These are phyloP conservation scores for Kwoniella mangroviensis DNA, from an alignment of 768 basidiomycete species.

Conservation along the genomic window DNA sequence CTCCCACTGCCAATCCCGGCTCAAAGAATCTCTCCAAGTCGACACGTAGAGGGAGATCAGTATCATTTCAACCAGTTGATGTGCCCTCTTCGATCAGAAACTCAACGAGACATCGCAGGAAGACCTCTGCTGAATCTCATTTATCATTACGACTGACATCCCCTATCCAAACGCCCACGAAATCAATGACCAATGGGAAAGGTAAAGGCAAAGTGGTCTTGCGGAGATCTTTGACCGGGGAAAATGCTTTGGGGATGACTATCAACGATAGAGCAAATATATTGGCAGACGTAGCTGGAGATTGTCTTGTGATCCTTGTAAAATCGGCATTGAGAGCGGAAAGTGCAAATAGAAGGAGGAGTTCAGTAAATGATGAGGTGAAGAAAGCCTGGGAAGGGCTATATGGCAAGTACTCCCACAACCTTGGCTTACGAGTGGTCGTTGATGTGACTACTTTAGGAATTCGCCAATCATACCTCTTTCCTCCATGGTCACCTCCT, in stretches of 20 bases:
- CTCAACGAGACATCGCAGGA: slow-evolving; percentile 10
- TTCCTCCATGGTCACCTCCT: slow-evolving; percentile 27
- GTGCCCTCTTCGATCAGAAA: neutral
- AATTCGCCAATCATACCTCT: slow-evolving; percentile 36
- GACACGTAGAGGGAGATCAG: slow-evolving; percentile 11
- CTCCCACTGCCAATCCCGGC: neutral
- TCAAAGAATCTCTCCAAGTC: neutral
- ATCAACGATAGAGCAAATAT: slow-evolving; percentile 35
- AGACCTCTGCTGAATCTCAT: slow-evolving; percentile 17
- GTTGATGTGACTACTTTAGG: slow-evolving; percentile 13
- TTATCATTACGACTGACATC: slow-evolving; percentile 14
- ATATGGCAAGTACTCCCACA: slow-evolving; percentile 11
- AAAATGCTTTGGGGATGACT: slow-evolving; percentile 25
- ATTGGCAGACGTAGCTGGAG: slow-evolving; percentile 37
- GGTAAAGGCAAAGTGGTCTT: slow-evolving; percentile 3
- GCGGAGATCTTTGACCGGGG: slow-evolving; percentile 13
- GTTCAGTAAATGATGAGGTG: slow-evolving; percentile 18
- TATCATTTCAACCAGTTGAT: slow-evolving; percentile 20
- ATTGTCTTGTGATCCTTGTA: slow-evolving; percentile 38
- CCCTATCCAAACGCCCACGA: slow-evolving; percentile 1
- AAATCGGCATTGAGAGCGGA: slow-evolving; percentile 11
- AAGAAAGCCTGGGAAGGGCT: slow-evolving; percentile 29
- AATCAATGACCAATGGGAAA: neutral
- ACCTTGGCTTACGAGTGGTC: neutral
- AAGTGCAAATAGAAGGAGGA: slow-evolving; percentile 3